These are phyloP conservation scores for Auricularia cornea DNA, from an alignment of 768 basidiomycete genomes.

Conservation along the genomic window DNA sequence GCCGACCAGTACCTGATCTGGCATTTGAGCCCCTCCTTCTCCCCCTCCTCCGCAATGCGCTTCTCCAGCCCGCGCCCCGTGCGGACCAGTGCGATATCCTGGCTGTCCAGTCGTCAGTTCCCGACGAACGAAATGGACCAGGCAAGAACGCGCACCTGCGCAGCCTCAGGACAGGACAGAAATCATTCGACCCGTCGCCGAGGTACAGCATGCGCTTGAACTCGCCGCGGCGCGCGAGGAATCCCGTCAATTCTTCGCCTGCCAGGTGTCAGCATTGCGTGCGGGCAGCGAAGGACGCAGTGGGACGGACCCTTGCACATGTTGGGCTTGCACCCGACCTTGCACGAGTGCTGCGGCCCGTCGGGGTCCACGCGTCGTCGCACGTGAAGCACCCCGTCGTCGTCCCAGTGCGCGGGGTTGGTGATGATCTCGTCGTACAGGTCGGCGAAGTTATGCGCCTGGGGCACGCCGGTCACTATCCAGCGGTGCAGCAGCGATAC, in stretches of 20 bases:
- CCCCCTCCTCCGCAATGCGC: conserved; percentile 67
- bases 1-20: conserved; percentile 80
- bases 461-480: conserved; percentile 1
- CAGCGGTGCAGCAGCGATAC: not conserved
- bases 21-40: conserved; percentile 55
- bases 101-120: conserved; percentile 34
- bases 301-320: conserved; percentile 84
- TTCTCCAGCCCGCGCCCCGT: conserved; percentile 68
- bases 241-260: conserved; percentile 92
- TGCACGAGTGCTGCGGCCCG: conserved; percentile 75
- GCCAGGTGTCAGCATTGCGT: not conserved
- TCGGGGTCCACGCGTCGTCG: conserved; percentile 65
- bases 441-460: conserved; percentile 66
- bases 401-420: conserved; percentile 82
- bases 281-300: not conserved
- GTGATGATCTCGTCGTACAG: conserved; percentile 83
- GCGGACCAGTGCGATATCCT: conserved; percentile 79
- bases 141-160: conserved; percentile 42
- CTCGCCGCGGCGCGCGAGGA: conserved; percentile 49
- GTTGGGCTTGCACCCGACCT: conserved; percentile 85
- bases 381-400: conserved; percentile 62
- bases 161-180: conserved; percentile 82
- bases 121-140: not conserved
- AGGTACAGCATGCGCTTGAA: conserved; percentile 83
- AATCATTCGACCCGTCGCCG: conserved; percentile 93